Percentiles rank a stretch among this genome's conserved stretches.
phyloP scores from a whole-genome alignment of 495 filamentous ascomycete species.

The Penicillium malachiteum region DNA sequence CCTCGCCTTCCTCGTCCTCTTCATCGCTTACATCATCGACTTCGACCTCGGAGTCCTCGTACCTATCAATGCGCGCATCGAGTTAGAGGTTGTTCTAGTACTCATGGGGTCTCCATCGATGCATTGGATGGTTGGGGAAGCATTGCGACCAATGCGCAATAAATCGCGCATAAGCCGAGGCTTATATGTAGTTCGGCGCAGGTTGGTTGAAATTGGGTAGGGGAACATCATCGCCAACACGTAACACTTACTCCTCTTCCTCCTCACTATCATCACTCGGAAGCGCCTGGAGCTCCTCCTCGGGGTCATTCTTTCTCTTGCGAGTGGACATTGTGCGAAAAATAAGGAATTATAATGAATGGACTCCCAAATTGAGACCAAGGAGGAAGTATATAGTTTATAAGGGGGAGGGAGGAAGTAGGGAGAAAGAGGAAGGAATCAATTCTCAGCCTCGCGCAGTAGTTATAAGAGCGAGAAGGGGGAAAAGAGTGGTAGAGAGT shows the following conservation, averaged over 20 bases:
- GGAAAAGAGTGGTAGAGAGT: not conserved
- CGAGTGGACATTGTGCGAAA: conserved; percentile 54
- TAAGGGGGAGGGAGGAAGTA: conserved; percentile 5
- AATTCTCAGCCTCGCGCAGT: not conserved
- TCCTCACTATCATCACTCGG: conserved; percentile 62
- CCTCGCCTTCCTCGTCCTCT: conserved; percentile 34
- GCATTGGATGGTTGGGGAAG: not conserved
- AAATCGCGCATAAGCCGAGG: not conserved
- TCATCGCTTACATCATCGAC: conserved; percentile 45
- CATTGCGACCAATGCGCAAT: conserved; percentile 8
- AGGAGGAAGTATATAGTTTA: conserved; percentile 4
- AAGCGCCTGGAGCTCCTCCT: conserved; percentile 60
- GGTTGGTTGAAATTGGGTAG: conserved; percentile 1
- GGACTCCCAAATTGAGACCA: conserved; percentile 8
- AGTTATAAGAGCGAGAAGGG: conserved; percentile 8
- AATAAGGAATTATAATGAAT: conserved; percentile 8
- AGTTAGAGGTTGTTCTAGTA: conserved; percentile 6
- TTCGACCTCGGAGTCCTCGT: conserved; percentile 48
- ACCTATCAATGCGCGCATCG: conserved; percentile 29
- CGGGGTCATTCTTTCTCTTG: conserved; percentile 64
- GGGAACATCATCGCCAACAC: not conserved
- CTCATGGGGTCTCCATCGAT: not conserved
- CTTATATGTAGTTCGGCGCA: not conserved
- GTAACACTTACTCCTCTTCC: conserved; percentile 61
- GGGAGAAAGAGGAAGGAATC: conserved; percentile 5